These are phyloP conservation scores for Zygosaccharomyces pseudobailii DNA, from an alignment of 1,139 yeast species.

Conservation along the genomic window DNA sequence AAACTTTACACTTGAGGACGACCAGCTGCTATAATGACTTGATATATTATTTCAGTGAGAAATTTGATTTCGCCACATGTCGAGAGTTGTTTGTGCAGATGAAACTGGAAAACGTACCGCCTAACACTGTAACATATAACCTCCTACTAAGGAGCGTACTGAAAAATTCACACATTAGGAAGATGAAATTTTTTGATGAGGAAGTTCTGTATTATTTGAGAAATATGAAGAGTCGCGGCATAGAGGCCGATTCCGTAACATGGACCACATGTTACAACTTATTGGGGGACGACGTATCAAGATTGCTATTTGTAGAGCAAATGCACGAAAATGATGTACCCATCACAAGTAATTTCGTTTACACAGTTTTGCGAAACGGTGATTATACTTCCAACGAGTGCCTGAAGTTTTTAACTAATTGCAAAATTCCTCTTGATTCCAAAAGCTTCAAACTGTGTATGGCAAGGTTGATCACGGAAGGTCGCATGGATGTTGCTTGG, in stretches of 20 bases:
- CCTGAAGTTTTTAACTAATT: conserved; percentile 21
- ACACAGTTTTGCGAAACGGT: conserved; percentile 18
- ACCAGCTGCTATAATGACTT: conserved; percentile 41
- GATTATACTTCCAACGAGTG: conserved; percentile 12
- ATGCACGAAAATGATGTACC: conserved; percentile 29
- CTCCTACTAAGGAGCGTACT: conserved; percentile 33
- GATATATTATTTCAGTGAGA: conserved; percentile 39
- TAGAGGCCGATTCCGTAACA: conserved; percentile 37
- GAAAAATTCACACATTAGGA: conserved; percentile 28
- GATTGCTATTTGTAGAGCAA: conserved; percentile 26
- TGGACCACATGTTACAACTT: conserved; percentile 38
- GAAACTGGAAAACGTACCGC: conserved; percentile 34
- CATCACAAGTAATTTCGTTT: conserved; percentile 18
- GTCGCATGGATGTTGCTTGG: conserved; percentile 30
- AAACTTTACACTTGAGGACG: conserved; percentile 35
- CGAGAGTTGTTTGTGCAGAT: conserved; percentile 41
- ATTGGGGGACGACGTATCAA: conserved; percentile 30
- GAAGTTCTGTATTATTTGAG: conserved; percentile 35
- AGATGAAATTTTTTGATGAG: conserved; percentile 28
- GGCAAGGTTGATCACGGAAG: conserved; percentile 25
- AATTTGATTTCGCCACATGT: conserved; percentile 40
- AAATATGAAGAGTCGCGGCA: conserved; percentile 31
- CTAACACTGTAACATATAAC: conserved; percentile 44
- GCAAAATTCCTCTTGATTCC: conserved; percentile 25
- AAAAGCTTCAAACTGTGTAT: conserved; percentile 26